phyloP scores from a whole-genome alignment of 2,329 filamentous ascomycete species.

The Botrytis elliptica region DNA sequence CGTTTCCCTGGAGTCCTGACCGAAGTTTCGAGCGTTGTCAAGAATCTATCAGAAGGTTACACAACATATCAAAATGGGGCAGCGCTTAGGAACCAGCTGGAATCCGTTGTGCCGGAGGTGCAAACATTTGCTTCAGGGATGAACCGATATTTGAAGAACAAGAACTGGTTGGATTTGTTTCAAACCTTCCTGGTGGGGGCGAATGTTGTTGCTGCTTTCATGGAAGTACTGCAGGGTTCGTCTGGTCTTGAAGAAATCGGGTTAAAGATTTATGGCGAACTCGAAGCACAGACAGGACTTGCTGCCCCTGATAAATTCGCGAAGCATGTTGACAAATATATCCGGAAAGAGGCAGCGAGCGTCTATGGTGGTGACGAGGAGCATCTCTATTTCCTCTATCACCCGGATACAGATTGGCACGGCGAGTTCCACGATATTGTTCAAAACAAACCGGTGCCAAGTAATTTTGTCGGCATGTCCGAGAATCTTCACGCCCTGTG shows the following conservation, averaged over 20 bases:
- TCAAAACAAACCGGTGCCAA: slow-evolving; percentile 39
- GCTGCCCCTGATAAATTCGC: slow-evolving; percentile 25
- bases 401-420: slow-evolving; percentile 46
- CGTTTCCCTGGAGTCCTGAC: slow-evolving; percentile 16
- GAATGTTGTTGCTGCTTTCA: slow-evolving; percentile 21
- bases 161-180: slow-evolving; percentile 18
- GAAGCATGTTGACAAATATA: slow-evolving; percentile 25
- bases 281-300: slow-evolving; percentile 24
- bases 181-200: slow-evolving; percentile 20
- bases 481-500: slow-evolving; percentile 45
- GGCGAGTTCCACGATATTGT: slow-evolving; percentile 43
- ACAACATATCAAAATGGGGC: slow-evolving; percentile 22
- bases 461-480: slow-evolving; percentile 44
- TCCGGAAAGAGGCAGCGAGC: slow-evolving; percentile 22
- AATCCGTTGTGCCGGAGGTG: slow-evolving; percentile 19
- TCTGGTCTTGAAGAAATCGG: slow-evolving; percentile 18
- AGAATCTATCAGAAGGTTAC: slow-evolving; percentile 22
- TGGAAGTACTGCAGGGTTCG: slow-evolving; percentile 21
- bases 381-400: slow-evolving; percentile 45
- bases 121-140: slow-evolving; percentile 19
- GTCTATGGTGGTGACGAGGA: slow-evolving; percentile 27
- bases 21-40: slow-evolving; percentile 19
- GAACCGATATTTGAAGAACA: slow-evolving; percentile 22
- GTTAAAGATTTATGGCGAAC: slow-evolving; percentile 20
- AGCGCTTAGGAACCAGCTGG: slow-evolving; percentile 20